phyloP scores from a whole-genome alignment of 768 basidiomycete genomes.

The Artomyces pyxidatus region DNA sequence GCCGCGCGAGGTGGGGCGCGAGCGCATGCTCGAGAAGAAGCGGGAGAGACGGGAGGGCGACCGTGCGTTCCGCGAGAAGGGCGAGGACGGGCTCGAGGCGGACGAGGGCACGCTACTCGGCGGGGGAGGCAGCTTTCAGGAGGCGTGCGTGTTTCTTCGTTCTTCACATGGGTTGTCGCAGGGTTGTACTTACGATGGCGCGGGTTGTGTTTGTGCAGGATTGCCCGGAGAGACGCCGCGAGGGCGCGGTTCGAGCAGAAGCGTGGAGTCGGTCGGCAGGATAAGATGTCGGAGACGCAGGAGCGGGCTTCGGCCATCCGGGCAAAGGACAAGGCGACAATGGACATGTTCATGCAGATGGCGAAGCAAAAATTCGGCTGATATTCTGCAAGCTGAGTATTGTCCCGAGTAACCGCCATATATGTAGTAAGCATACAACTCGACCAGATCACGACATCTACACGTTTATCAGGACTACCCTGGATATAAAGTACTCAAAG shows the following conservation, averaged over 20 bases:
- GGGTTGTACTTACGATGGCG: not conserved
- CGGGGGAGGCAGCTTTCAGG: constrained; percentile 75
- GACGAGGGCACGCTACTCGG: constrained; percentile 78
- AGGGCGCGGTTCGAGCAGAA: constrained; percentile 54
- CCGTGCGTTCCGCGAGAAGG: constrained; percentile 57
- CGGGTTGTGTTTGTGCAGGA: constrained; percentile 31
- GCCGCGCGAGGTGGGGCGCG: constrained; percentile 74
- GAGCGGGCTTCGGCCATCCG: constrained; percentile 58
- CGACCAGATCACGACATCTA: too few species aligned
- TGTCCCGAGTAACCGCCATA: too few species aligned
- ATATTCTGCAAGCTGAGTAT: too few species aligned
- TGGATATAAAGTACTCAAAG: not conserved
- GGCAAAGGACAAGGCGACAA: constrained; percentile 84
- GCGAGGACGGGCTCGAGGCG: constrained; percentile 73
- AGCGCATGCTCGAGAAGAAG: constrained; percentile 86
- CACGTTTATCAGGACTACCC: too few species aligned
- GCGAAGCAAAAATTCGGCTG: constrained; percentile 85
- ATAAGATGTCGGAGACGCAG: constrained; percentile 39
- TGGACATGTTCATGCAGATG: constrained; percentile 93
- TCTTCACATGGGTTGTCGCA: not conserved
- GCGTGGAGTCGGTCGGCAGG: constrained; percentile 31
- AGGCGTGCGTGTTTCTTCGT: constrained; percentile 42
- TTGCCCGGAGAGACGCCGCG: constrained; percentile 70
- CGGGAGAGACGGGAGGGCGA: constrained; percentile 64
- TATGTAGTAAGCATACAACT: not conserved